These are phyloP conservation scores for Mycena rosella DNA, from an alignment of 768 basidiomycete species.

Conservation along the genomic window DNA sequence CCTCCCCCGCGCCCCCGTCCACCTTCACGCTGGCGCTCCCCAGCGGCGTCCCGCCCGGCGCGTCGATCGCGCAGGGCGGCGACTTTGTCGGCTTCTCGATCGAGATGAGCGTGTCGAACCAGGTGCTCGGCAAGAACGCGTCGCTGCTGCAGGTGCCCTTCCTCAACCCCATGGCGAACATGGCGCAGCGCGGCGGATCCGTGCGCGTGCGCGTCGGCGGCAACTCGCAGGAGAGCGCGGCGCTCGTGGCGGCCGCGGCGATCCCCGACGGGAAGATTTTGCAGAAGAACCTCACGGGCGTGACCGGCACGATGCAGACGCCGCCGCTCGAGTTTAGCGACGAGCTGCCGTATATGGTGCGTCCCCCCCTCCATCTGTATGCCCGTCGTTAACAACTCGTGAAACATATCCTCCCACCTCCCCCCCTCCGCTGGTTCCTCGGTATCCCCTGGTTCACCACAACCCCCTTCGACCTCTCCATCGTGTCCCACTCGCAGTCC, in stretches of 20 bases:
- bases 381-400: too few species aligned
- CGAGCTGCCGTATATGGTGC: slow-evolving; percentile 65
- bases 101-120: slow-evolving; percentile 59
- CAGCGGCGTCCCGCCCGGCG: slow-evolving; percentile 40
- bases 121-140: slow-evolving; percentile 39
- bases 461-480: slow-evolving; percentile 27
- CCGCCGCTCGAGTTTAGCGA: slow-evolving; percentile 61
- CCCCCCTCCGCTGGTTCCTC: slow-evolving; percentile 67
- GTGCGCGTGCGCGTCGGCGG: slow-evolving; percentile 68
- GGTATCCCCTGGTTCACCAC: slow-evolving; percentile 43
- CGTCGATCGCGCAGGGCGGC: slow-evolving; percentile 52
- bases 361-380: slow-evolving; percentile 56
- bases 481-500: slow-evolving; percentile 46
- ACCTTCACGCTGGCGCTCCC: slow-evolving; percentile 61
- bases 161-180: slow-evolving; percentile 68
- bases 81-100: slow-evolving; percentile 56
- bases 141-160: slow-evolving; percentile 58
- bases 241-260: slow-evolving; percentile 45
- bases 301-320: slow-evolving; percentile 54
- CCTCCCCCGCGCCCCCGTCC: too few species aligned
- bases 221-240: slow-evolving; percentile 68
- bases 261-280: slow-evolving; percentile 54
- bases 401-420: too few species aligned
- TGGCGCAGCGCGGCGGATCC: slow-evolving; percentile 60
- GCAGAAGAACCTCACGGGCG: slow-evolving; percentile 50